Conservation (phyloP, 345 rosid species). For the Hibiscus mutabilis region DNA sequence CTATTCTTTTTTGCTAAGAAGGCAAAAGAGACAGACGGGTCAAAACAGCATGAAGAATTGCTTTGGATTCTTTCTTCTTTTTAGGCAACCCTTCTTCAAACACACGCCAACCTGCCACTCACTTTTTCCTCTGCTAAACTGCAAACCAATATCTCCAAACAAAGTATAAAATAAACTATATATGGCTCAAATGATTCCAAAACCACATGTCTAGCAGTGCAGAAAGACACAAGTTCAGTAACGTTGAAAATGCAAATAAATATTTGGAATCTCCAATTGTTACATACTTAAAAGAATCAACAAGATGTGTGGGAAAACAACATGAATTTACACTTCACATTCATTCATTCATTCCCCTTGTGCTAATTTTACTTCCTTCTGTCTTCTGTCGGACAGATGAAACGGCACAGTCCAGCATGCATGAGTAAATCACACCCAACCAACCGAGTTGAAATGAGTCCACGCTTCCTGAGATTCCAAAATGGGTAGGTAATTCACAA, state of each 20-base stretch:
- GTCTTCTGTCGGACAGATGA: not conserved
- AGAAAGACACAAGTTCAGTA: no score
- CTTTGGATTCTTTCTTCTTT: not conserved
- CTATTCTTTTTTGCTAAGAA: no score
- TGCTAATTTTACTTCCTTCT: not conserved
- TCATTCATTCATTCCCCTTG: not conserved
- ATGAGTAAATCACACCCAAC: conserved; percentile 27
- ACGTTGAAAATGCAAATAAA: no score
- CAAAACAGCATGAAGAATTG: no score
- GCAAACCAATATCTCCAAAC: not conserved
- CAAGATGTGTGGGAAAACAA: not conserved
- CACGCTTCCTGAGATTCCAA: conserved; percentile 67
- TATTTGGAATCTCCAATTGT: not conserved
- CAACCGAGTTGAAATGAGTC: conserved; percentile 69
- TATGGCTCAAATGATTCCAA: no score
- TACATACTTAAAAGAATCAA: not conserved
- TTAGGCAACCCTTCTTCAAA: not conserved
- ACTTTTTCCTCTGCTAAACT: not conserved
- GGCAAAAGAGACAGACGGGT: no score
- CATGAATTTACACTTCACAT: not conserved
- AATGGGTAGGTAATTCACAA: not conserved
- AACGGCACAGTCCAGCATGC: not conserved
- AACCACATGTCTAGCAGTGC: no score
- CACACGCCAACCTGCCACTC: not conserved
- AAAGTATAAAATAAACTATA: no score